Evolutionary conservation across 306 rosid species (phyloP), one percentile per base, ranked within the genome.

Genomic region (Fagus sylvatica): DNA sequence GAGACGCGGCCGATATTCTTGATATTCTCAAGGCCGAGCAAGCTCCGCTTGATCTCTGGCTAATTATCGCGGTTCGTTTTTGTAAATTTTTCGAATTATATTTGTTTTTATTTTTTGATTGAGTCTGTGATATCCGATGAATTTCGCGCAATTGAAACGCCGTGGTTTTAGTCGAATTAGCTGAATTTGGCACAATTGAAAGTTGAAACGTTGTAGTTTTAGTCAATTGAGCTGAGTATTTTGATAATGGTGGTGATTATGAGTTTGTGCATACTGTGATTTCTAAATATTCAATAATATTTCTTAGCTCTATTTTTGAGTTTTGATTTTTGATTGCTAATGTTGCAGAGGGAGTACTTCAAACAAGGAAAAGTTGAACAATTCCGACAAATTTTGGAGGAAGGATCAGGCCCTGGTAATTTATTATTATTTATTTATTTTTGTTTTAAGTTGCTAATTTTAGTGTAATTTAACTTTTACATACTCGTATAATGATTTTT

Each of bases 11-110:
- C 15, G 98, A 96, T 64, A 96, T 96, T 53, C 90, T 96, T 60
- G 99, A 96, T 81, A 96, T 96, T 48, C 98, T 93, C 65, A 93
- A 93, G 79, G 99, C 99, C 32, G 99, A 93, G 84, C 99, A 96
- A 89, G 98, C 99, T 37, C 94, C 98, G 68, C 98, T 93, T 61
- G 98, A 96, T 89, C 97, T 96, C 80, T 93, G 98, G 99, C 98
- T 96, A 77, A 90, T 96, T 12, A 96, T 93, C 71, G 98, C 97
- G 89, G 98, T 96, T 73, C 28, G 28, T 22, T 22, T 22, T 22
- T 22, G 28, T 22, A 22, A 22, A 22, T 22, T 22, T 22, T 22
- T 22, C 69, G 51, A 43, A 55, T 72, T 78, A 56, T 60, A 3
- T 46, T 3, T 36, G 28, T 67, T 61, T n/a, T 53, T 43, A 6